Percentiles rank a stretch among this genome's conserved stretches.
Evolutionary conservation across 2,329 filamentous ascomycete genomes (phyloP).

Genomic region (Cytospora leucostoma): DNA sequence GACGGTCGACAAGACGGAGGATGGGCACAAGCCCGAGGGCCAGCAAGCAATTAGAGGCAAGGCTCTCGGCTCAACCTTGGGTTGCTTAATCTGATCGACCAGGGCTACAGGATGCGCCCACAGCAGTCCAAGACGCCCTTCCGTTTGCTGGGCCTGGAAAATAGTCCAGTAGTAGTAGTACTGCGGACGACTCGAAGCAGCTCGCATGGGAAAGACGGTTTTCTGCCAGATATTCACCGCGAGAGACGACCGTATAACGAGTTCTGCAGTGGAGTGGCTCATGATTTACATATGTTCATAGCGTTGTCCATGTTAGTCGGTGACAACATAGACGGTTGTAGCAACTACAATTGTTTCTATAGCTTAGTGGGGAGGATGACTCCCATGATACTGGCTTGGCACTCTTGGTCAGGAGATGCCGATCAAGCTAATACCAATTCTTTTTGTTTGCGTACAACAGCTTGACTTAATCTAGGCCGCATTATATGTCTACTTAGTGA

Average conservation of each 20-base stretch:
- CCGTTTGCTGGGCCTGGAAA: neutral
- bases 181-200: neutral
- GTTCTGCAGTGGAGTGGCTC: neutral
- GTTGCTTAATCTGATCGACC: neutral
- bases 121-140: neutral
- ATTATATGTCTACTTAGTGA: no score
- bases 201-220: neutral
- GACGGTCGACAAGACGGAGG: neutral
- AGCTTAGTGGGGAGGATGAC: neutral
- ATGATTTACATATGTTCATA: neutral
- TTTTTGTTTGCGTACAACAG: neutral
- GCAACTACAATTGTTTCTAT: neutral
- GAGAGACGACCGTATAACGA: neutral
- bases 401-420: neutral
- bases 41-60: neutral
- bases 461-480: neutral
- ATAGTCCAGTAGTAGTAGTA: neutral
- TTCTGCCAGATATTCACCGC: neutral
- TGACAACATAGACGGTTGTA: neutral
- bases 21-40: neutral
- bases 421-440: neutral
- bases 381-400: neutral
- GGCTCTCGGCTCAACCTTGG: neutral
- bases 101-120: neutral
- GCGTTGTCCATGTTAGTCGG: neutral